Percentiles rank a stretch among this genome's conserved stretches.
Conservation (phyloP, 177 flowering plant species). For the Vitis hybrid region DNA sequence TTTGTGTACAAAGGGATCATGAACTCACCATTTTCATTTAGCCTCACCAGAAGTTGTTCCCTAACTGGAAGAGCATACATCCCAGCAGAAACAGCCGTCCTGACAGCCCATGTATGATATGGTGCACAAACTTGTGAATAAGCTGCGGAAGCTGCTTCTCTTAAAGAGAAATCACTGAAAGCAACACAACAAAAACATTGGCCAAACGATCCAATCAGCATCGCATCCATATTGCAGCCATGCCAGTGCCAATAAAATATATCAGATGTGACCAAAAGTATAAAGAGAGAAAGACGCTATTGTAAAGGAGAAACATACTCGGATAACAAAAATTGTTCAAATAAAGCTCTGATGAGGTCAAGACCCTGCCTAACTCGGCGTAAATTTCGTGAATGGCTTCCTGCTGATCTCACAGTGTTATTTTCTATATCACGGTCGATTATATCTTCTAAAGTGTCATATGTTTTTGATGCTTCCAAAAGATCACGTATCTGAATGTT, state of each 20-base stretch:
- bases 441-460: constrained; percentile 40
- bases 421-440: constrained; percentile 60
- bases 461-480: constrained; percentile 54
- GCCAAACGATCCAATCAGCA: too few relatives aligned
- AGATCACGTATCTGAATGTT: constrained; percentile 56
- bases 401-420: constrained; percentile 57
- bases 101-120: constrained; percentile 82
- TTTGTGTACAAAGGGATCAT: background rate
- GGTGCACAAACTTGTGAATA: constrained; percentile 87
- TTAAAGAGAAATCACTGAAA: constrained; percentile 58
- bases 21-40: constrained; percentile 74
- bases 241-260: background rate
- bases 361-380: constrained; percentile 91
- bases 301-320: constrained; percentile 45
- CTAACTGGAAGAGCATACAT: constrained; percentile 90
- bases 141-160: constrained; percentile 81
- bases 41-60: constrained; percentile 64
- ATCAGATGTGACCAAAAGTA: background rate
- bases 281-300: background rate
- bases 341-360: constrained; percentile 78
- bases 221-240: too few relatives aligned
- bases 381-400: constrained; percentile 78
- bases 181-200: background rate
- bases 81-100: constrained; percentile 87
- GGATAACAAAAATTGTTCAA: constrained; percentile 60